Conservation (phyloP, 768 basidiomycete genomes). For the Leucosporidium yakuticum region DNA sequence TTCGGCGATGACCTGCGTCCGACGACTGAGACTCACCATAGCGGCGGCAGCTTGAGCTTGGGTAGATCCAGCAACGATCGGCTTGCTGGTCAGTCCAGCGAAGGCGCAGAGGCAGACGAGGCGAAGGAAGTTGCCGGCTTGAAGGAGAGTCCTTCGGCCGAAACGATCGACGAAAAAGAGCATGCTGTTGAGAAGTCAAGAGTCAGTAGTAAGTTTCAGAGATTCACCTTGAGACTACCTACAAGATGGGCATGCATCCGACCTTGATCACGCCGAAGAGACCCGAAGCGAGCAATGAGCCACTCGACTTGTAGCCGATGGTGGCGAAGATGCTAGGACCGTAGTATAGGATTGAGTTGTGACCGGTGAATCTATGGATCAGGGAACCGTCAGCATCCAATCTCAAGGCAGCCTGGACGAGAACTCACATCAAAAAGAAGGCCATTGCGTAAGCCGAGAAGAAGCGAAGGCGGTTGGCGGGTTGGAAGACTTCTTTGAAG, state of each 20-base stretch:
- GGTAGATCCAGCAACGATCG: not conserved
- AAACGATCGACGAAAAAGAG: not conserved
- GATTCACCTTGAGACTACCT: not conserved
- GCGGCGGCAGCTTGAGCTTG: not conserved
- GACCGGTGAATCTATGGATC: not conserved
- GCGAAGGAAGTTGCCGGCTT: not conserved
- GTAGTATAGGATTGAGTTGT: not conserved
- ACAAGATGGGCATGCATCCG: not conserved
- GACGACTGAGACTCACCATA: not conserved
- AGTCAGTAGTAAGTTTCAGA: not conserved
- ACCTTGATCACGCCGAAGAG: not conserved
- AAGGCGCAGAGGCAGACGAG: not conserved
- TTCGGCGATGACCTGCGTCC: not conserved
- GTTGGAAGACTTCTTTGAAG: not conserved
- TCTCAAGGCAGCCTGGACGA: not conserved
- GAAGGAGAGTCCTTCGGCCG: not conserved
- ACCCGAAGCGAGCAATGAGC: not conserved
- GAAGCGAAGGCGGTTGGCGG: not conserved
- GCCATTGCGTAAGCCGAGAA: not conserved
- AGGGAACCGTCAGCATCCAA: not conserved
- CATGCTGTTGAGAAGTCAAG: not conserved
- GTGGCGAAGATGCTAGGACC: not conserved
- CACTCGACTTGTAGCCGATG: conserved; percentile 1
- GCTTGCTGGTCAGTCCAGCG: not conserved
- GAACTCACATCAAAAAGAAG: not conserved